Evolutionary conservation across 805 yeast species (phyloP), one percentile per base, ranked within the genome.

Genomic region (Kodamaea kakaduensis): DNA sequence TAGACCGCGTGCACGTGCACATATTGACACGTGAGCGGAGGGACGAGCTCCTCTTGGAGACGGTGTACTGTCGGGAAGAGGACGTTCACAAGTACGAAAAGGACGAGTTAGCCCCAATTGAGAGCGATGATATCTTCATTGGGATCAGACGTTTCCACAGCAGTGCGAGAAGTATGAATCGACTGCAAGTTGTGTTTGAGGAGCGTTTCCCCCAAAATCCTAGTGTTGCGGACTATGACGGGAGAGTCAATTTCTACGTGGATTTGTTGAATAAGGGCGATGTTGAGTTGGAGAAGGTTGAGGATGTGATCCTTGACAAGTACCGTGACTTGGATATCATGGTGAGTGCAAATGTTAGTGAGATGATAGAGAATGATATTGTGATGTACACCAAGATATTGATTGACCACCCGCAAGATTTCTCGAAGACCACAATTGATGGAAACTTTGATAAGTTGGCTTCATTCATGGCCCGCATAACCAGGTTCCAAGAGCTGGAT

Each of bases 1-100:
- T 74, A 2, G 82, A 80, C 41, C 76, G 77, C 24, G 72, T 87
- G 3, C 73, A 68, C 36, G 70, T 89, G 20, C 95, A 89, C 57
- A 58, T 89, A 12, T 59, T 89, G 49, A 85, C 95, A 0, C 67
- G 69, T 4, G 79, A 77, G 25, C 75, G 90, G 55, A 68, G 97
- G 40, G 53, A 57, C 12, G 79, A 75, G 39, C 60, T 90, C 44
- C 77, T 84, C 48, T 67, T 89, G 51, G 96, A 87, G 54, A 65
- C 71, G 16, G 51, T 87, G 27, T 87, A 86, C 81, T 67, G 72
- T 19, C 58, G 60, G 9, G 59, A 61, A 15, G 64, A 62, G 18
- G 77, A 74, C 20, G 46, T 52, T 13, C 45, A 37, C 21, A 42
- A 49, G 34, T 59, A 52, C 45, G 44, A 47, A 24, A 42, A 37